Evolutionary conservation across 495 filamentous ascomycete species (phyloP), one percentile per base, ranked within the genome.

Genomic region (Pyrenopolyporus hunteri): DNA sequence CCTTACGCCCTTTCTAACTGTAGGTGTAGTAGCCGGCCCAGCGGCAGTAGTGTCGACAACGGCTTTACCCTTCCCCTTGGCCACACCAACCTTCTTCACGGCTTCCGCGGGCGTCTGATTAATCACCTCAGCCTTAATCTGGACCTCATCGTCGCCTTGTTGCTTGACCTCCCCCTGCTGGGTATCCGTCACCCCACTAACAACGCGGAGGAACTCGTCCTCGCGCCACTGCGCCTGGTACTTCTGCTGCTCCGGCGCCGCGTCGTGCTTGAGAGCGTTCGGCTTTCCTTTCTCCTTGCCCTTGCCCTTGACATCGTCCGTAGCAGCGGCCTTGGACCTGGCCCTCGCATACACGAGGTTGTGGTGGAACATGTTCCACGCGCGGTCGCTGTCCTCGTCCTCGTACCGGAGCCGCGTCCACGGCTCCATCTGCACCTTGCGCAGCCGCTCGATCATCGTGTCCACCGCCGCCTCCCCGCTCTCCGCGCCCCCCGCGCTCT

Each of bases 391-490:
- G 43, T 80, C 72, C 47, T 81, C 79, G 47, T 78, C 70, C 33
- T 72, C 67, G 68, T 76, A 80, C 48, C 74, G 69, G 40, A 81
- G 70, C 19, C 57, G 63, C 32, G 57, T 52, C 79, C 79, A 81
- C 1, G 67, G 45, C 47, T 81, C 79, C 1, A 56, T 63, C 64
- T 80, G 78, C 2, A 80, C 78, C 22, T 73, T 67, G 53, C 73
- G 74, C 46, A 80, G 61, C 1, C 79, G 76, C 57, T 79, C 76
- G 7, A 70, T 70, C 72, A 81, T 80, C 1, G 79, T 80, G 55
- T 81, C 79, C 6, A 76, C 74, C 11, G 67, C 55, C 1, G 71
- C 53, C 23, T 73, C 75, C 20, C 74, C 76, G 47, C 66, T 65
- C 65, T 74, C 73, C 37, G 73, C 67, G 36, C 73, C 72, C 11